These are phyloP conservation scores for Russula sp. DNA, from an alignment of 768 basidiomycete species.

Conservation along the genomic window DNA sequence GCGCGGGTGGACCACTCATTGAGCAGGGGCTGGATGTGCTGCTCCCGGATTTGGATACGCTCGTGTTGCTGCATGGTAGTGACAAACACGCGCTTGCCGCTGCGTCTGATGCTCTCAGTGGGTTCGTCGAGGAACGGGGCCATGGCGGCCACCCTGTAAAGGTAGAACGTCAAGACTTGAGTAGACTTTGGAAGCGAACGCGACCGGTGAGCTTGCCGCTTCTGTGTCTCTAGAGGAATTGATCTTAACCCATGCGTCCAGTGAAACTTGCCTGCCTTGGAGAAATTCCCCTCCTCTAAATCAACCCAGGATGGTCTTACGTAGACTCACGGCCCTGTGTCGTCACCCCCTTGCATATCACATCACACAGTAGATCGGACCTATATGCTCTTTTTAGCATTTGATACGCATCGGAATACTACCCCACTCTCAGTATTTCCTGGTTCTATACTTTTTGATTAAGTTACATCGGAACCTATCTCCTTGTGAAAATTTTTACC, in stretches of 20 bases:
- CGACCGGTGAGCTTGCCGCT: not conserved
- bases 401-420: not conserved
- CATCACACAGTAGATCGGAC: not conserved
- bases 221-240: not conserved
- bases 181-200: not conserved
- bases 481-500: too few species aligned
- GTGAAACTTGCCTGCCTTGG: not conserved
- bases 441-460: not conserved
- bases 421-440: not conserved
- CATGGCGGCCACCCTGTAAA: not conserved
- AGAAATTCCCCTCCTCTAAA: too few species aligned
- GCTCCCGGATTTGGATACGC: slow-evolving; percentile 1
- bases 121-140: not conserved
- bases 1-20: not conserved
- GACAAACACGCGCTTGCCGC: not conserved
- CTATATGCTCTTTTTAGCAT: not conserved
- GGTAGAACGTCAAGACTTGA: slow-evolving; percentile 1
- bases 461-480: too few species aligned
- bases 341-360: not conserved
- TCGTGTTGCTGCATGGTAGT: slow-evolving; percentile 11
- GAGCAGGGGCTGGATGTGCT: not conserved
- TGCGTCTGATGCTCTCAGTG: not conserved
- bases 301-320: not conserved
- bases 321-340: not conserved
- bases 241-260: not conserved